phyloP scores from a whole-genome alignment of 1,139 yeast species.

The Arxiozyma slooffiae region DNA sequence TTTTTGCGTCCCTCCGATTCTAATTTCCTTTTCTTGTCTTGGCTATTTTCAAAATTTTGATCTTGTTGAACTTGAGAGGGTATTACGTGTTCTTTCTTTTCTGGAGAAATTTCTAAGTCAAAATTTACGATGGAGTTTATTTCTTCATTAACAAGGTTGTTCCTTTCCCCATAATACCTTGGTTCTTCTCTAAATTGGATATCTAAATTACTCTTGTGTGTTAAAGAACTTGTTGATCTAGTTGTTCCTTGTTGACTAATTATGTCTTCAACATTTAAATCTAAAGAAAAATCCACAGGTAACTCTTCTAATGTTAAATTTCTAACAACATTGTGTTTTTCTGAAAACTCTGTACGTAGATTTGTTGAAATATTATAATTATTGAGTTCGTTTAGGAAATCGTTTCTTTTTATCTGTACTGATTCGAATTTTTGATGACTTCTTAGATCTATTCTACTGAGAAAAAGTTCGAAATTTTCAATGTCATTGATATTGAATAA shows the following conservation, averaged over 20 bases:
- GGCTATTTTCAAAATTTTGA: not conserved
- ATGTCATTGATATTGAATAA: slow-evolving; percentile 19
- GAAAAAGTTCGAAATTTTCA: slow-evolving; percentile 10
- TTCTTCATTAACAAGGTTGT: not conserved
- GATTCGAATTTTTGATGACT: slow-evolving; percentile 1
- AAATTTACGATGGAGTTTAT: slow-evolving; percentile 7
- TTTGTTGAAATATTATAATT: slow-evolving; percentile 11
- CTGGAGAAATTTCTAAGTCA: slow-evolving; percentile 9
- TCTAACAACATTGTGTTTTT: not conserved
- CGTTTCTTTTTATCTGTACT: slow-evolving; percentile 19
- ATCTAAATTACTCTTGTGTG: slow-evolving; percentile 5
- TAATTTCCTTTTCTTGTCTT: slow-evolving; percentile 3
- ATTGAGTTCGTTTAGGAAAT: slow-evolving; percentile 23
- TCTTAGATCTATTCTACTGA: slow-evolving; percentile 4
- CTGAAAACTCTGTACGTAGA: not conserved
- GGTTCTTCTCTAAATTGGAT: slow-evolving; percentile 6
- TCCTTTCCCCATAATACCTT: slow-evolving; percentile 3
- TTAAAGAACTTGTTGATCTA: slow-evolving; percentile 7
- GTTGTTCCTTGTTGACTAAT: slow-evolving; percentile 22
- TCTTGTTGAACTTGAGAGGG: not conserved
- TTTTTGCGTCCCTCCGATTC: not conserved
- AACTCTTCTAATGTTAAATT: slow-evolving; percentile 9
- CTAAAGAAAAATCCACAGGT: slow-evolving; percentile 23
- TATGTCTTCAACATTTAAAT: slow-evolving; percentile 24
- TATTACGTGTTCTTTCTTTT: not conserved